Base-by-base conservation (phyloP, 352 stramenopile species). In the Phytophthora crassamura region DNA sequence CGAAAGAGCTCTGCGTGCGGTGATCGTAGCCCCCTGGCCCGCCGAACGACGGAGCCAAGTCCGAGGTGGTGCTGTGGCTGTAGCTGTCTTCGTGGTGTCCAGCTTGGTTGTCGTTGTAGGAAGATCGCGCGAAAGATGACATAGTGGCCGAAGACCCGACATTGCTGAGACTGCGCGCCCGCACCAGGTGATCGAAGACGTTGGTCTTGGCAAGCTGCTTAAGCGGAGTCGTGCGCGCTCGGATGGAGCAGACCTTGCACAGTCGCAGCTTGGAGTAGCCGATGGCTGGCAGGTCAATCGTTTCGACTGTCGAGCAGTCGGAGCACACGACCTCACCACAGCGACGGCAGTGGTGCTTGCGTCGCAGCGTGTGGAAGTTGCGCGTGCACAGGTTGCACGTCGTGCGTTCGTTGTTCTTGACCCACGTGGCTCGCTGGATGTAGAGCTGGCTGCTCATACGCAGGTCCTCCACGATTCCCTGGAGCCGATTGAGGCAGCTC, bases 321-420 rank as follows among this genome's bases (percentile, higher is more conserved):
- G 81, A 90, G 77, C 86, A 94, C 39, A 92, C 82, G 11, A 94
- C 74, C 58, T 94, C 85, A 38, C 85, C 85, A 43, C 85, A 94
- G 57, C 86, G 88, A 69, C 85, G 85, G 66, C 85, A 94, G 68
- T 94, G 85, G 67, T 94, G 85, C 62, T 92, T 91, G 49, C 85
- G 76, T 16, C 85, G 77, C 45, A 94, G 47, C 5, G 86, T 72
- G 59, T 92, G 75, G 50, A 94, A 94, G 57, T 91, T 90, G 32
- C 86, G 80, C 51, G 88, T 92, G 60, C 86, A 94, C 7, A 94
- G 68, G 39, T 86, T 82, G 67, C 86, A 94, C 15, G 64, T 81
- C 36, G 74, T 82, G 45, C 85, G 80, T 16, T 92, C 83, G 52
- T 75, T 83, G 67, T 92, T 86, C 40, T 90, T 86, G 35, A 94